Base-by-base conservation (phyloP, 352 stramenopile species). In the Saprolegnia parasitica region DNA sequence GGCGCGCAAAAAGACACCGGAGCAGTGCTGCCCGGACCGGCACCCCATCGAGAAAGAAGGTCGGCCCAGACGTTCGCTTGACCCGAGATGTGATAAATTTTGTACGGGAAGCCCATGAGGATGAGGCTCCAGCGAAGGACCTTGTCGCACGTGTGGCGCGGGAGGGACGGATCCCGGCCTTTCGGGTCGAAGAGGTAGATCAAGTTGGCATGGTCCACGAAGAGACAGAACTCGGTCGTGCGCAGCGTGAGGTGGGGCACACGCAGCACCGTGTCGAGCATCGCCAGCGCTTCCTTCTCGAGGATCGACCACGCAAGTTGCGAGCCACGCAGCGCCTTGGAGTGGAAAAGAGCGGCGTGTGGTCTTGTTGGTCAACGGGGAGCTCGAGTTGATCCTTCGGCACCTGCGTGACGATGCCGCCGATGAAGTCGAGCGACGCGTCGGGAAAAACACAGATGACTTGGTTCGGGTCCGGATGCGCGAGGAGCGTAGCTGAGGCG, bases 101-200 rank as follows among this genome's bases (percentile, higher is more conserved):
- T 58, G 66, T 72, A 66, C 26, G 57, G n/a, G n/a, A 67, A 72
- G 6, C 55, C 55, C 49, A 72, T 72, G 21, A 72, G 13, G 21
- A 60, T 37, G 20, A 65, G n/a, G 10, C 32, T 39, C 66, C 66
- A 72, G 11, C 66, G 66, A 26, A 57, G 47, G 32, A 58, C 13
- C 39, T 72, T 72, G 0, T n/a, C 66, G n/a, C 26, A 32, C n/a
- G 66, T 58, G 37, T 66, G 55, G 15, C 21, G 23, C 29, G 52
- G 55, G 45, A 65, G 32, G 16, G 55, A 32, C 20, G 55, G 6
- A 62, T 68, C 24, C 18, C 52, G 16, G 26, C 45, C 35, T 37
- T 40, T 55, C 5, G 66, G 66, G 54, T 65, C 29, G 58, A 72
- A 68, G 45, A 68, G 21, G 46, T 57, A 72, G 9, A 50, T 72